Conservation (phyloP, 176 grass and related monocot genomes). For the Alopecurus myosuroides region DNA sequence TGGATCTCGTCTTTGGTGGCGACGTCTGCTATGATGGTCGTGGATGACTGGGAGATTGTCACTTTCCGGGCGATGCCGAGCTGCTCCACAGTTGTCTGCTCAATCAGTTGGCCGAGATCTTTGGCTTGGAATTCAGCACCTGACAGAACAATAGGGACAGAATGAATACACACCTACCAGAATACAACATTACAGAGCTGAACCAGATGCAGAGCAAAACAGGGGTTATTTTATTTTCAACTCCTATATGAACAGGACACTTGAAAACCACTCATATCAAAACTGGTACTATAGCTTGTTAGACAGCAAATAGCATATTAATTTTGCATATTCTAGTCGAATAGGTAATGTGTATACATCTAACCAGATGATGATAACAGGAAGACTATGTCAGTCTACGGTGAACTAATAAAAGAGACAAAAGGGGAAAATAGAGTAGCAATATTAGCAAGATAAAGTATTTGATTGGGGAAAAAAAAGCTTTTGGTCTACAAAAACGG, state of each 20-base stretch:
- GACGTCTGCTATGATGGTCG: slow-evolving; percentile 85
- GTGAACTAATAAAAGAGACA: neutral
- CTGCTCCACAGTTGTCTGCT: slow-evolving; percentile 76
- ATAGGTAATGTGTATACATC: neutral
- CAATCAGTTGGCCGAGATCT: slow-evolving; percentile 73
- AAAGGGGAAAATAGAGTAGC: neutral
- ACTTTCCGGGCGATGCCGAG: slow-evolving; percentile 77
- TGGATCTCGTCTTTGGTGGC: slow-evolving; percentile 87
- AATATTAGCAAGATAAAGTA: neutral
- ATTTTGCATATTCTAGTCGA: neutral
- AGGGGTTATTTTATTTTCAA: neutral
- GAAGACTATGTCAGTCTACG: neutral
- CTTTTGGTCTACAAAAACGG: neutral
- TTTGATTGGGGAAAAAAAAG: neutral
- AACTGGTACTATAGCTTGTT: neutral
- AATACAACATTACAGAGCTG: neutral
- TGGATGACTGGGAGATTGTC: slow-evolving; percentile 57
- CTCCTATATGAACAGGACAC: neutral
- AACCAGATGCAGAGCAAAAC: neutral
- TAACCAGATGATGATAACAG: neutral
- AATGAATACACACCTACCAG: neutral
- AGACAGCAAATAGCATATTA: neutral
- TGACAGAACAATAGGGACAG: slow-evolving; percentile 15
- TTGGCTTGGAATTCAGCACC: slow-evolving; percentile 95
- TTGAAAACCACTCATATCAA: neutral